Base-by-base conservation (phyloP, 108 stramenopile genomes). In the Nitzschia inconspicua region DNA sequence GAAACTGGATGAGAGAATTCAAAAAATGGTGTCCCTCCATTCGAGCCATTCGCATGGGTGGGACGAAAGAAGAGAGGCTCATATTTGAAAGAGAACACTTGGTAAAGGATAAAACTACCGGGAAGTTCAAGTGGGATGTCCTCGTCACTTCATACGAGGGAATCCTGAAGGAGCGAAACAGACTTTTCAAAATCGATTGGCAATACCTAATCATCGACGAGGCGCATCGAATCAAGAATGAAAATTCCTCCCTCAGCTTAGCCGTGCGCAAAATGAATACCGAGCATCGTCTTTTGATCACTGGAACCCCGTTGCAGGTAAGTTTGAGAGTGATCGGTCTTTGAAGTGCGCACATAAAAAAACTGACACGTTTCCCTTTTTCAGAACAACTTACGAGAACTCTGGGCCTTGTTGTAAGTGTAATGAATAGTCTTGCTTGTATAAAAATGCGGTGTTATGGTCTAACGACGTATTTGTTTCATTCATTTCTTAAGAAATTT, bases 151-250 rank as follows among this genome's bases (percentile, higher is more conserved):
- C 93, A 19, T 99, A 98, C 66, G 99, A 99, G 77, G 93, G 85
- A 6, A 49, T 93, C 23, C 76, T 93, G 72, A 96, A 96, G 70
- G 96, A 97, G 65, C 83, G 84, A 70, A 60, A 66, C 27, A 77
- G 74, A 32, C 72, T 99, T 29, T 62, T 61, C 19, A 89, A 82
- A 59, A 95, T 97, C 41, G 59, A 81, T 8, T 94, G 87, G 89
- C 76, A 83, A 44, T 91, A 90, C 47, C 60, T 87, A 23, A 88
- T 86, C 52, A 76, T 80, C 52, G 97, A 97, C 73, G 98, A 98
- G 60, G 98, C 96, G 0, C 98, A 99, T 73, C 81, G 98, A 36
- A 98, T 99, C 88, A 99, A 99, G 79, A 99, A 99, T 73, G 95
- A 96, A 64, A 94, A 96, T 47, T 86, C 84, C 3, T 75, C 79